Percentiles rank a stretch among this genome's conserved stretches.
Conservation (phyloP, 1,284 basidiomycete genomes). For the Apiotrichum domesticum region DNA sequence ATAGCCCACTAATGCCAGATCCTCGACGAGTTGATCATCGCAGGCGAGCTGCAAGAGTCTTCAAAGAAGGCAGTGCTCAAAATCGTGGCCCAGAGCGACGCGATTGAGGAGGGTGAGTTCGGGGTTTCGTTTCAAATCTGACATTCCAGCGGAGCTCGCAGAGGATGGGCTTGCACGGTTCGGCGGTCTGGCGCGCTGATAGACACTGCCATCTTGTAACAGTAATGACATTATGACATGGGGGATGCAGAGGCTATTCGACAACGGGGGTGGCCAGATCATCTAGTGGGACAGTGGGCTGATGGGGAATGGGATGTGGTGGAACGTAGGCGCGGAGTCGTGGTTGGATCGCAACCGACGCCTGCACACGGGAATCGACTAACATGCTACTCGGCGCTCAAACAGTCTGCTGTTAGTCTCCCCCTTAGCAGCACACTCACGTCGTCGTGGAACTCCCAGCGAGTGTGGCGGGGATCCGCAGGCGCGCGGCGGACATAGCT, state of each 20-base stretch:
- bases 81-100: slow-evolving; percentile 55
- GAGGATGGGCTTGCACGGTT: slow-evolving; percentile 44
- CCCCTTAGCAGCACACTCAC: slow-evolving; percentile 22
- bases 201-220: slow-evolving; percentile 3
- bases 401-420: slow-evolving; percentile 13
- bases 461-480: slow-evolving; percentile 41
- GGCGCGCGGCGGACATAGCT: slow-evolving; percentile 42
- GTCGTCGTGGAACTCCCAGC: slow-evolving; percentile 46
- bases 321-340: no score
- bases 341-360: no score
- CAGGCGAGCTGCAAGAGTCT: slow-evolving; percentile 96
- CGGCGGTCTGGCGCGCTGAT: slow-evolving; percentile 28
- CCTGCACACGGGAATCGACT: no score
- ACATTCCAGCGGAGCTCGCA: slow-evolving; percentile 34
- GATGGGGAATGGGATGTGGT: no score
- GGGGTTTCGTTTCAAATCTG: not conserved
- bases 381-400: not conserved
- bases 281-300: no score
- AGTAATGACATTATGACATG: slow-evolving; percentile 9
- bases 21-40: slow-evolving; percentile 94
- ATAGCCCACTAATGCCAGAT: slow-evolving; percentile 55
- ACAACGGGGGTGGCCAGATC: no score
- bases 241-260: not conserved
- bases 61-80: slow-evolving; percentile 95
- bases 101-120: slow-evolving; percentile 51